These are phyloP conservation scores for Globisporangium mamillatum DNA, from an alignment of 352 stramenopile species.

Conservation along the genomic window DNA sequence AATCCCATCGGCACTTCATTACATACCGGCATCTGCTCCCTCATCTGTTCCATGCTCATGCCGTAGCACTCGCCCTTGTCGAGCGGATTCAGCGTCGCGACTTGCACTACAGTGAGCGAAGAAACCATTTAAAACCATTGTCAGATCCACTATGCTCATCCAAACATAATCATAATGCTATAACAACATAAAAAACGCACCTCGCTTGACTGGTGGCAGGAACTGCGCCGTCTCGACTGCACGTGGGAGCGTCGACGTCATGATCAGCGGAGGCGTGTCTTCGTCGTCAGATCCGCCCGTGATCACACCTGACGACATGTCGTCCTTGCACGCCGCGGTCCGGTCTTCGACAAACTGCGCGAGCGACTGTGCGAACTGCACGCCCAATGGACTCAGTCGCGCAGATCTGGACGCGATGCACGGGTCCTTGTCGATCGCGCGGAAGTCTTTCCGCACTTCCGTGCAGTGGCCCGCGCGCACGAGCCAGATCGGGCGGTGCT, in stretches of 20 bases:
- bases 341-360: conserved; percentile 90
- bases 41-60: conserved; percentile 83
- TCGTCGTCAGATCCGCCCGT: conserved; percentile 23
- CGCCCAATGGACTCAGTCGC: conserved; percentile 87
- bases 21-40: conserved; percentile 58
- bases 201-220: conserved; percentile 35
- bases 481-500: conserved; percentile 91
- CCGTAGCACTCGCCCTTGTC: conserved; percentile 87
- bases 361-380: conserved; percentile 91
- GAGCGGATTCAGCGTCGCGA: conserved; percentile 77
- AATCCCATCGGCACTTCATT: not conserved
- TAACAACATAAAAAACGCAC: conserved; percentile 30
- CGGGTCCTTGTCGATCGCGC: conserved; percentile 64
- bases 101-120: conserved; percentile 44
- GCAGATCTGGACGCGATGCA: conserved; percentile 71
- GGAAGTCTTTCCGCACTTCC: conserved; percentile 64
- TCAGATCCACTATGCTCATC: conserved; percentile 1
- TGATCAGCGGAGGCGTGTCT: conserved; percentile 51
- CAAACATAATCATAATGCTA: not conserved
- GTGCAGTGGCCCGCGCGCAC: conserved; percentile 88
- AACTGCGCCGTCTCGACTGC: conserved; percentile 74
- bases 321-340: conserved; percentile 47
- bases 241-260: conserved; percentile 80
- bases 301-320: conserved; percentile 24
- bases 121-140: not conserved